A percentile compares a stretch with the other conserved stretches of the same genome.
Conservation (phyloP, 2,329 filamentous ascomycete species). For the Claviceps sp. region DNA sequence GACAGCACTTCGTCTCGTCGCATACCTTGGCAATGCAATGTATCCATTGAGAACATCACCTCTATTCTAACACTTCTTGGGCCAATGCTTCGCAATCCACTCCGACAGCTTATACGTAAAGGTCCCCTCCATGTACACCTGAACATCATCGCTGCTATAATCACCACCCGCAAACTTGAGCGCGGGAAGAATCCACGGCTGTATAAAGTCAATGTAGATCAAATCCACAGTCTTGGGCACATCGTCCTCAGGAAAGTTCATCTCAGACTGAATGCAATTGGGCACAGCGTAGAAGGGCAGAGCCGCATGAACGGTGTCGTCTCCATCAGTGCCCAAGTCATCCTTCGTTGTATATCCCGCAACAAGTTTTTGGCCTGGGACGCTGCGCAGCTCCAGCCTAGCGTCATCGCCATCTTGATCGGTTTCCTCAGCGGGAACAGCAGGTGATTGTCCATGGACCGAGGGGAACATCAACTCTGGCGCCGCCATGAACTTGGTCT, state of each 20-base stretch:
- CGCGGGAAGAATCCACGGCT: conserved; percentile 67
- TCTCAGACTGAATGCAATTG: conserved; percentile 65
- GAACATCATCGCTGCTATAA: conserved; percentile 34
- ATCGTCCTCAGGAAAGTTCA: conserved; percentile 43
- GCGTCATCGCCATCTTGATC: conserved; percentile 11
- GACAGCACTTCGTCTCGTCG: too few species aligned
- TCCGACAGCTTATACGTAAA: conserved; percentile 41
- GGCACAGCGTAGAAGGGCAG: conserved; percentile 68
- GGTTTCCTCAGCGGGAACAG: background rate
- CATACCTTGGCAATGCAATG: too few species aligned
- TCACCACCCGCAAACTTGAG: conserved; percentile 46
- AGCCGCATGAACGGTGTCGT: conserved; percentile 72
- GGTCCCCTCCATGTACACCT: conserved; percentile 37
- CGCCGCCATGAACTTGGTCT: conserved; percentile 34
- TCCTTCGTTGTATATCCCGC: conserved; percentile 81
- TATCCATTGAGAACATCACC: too few species aligned
- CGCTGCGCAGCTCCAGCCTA: conserved; percentile 19
- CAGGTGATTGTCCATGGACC: conserved; percentile 2
- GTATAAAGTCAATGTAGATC: conserved; percentile 83
- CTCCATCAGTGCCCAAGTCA: conserved; percentile 69
- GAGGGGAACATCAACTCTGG: conserved; percentile 28
- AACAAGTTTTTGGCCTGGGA: conserved; percentile 24
- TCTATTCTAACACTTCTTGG: conserved; percentile 26
- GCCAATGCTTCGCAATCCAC: conserved; percentile 50
- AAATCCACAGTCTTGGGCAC: conserved; percentile 68